Percentiles rank a stretch among this genome's conserved stretches.
Evolutionary conservation across 768 basidiomycete genomes (phyloP).

Genomic region (Kwoniella dendrophila): DNA sequence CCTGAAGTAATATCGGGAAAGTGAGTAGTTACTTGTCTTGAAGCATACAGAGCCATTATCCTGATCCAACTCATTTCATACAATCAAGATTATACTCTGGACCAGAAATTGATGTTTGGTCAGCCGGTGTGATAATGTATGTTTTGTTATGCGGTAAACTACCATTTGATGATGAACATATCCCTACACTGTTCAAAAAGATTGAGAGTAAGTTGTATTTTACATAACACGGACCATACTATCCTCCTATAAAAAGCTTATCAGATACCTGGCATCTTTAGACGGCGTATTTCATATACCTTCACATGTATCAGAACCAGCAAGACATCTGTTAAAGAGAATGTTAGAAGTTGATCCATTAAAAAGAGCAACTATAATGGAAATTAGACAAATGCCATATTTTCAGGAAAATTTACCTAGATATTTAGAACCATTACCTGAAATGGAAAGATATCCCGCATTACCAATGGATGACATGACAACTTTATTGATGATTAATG

Average conservation of each 20-base stretch:
- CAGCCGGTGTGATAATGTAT: conserved; percentile 96
- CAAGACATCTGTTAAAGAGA: conserved; percentile 72
- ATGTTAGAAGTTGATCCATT: conserved; percentile 96
- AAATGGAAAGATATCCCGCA: conserved; percentile 56
- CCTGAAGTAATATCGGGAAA: conserved; percentile 96
- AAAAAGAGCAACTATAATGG: conserved; percentile 88
- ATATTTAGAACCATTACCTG: conserved; percentile 78
- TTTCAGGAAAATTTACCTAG: conserved; percentile 80
- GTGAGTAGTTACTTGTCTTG: conserved; percentile 42
- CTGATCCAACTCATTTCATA: not conserved
- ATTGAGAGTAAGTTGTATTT: conserved; percentile 66
- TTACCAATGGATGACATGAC: conserved; percentile 45
- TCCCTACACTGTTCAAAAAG: conserved; percentile 87
- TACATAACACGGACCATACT: not conserved
- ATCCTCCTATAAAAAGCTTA: not conserved
- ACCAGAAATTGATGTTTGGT: conserved; percentile 99
- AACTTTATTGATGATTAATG: conserved; percentile 45
- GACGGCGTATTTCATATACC: conserved; percentile 88
- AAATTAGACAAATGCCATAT: conserved; percentile 88
- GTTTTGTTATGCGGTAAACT: conserved; percentile 94
- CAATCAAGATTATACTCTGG: conserved; percentile 76
- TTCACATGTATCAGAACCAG: conserved; percentile 74
- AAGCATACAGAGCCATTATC: not conserved
- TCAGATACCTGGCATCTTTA: conserved; percentile 46
- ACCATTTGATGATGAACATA: conserved; percentile 97